phyloP scores from a whole-genome alignment of 176 grass and related monocot genomes.

The Raddia distichophylla region DNA sequence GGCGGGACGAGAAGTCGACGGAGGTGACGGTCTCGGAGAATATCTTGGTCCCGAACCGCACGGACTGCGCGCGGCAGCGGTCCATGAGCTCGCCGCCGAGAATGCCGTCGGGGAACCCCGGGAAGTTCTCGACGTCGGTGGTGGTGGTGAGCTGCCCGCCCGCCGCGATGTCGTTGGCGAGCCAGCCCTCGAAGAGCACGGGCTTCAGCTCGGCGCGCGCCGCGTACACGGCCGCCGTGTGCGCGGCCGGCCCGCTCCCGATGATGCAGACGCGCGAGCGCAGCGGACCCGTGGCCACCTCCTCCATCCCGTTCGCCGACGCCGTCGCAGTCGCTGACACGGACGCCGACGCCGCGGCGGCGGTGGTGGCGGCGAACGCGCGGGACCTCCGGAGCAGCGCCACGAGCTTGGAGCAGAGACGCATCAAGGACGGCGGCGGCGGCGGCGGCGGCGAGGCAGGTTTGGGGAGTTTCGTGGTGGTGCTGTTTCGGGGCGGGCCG shows the following conservation, averaged over 20 bases:
- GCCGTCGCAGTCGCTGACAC: background rate
- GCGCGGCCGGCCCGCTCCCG: constrained; percentile 88
- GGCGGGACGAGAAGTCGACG: constrained; percentile 71
- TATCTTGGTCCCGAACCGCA: constrained; percentile 71
- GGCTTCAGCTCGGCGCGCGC: constrained; percentile 77
- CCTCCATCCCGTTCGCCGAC: constrained; percentile 60
- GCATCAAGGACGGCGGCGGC: constrained; percentile 35
- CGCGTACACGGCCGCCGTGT: constrained; percentile 90
- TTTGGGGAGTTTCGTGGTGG: background rate
- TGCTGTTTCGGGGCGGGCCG: background rate
- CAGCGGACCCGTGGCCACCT: constrained; percentile 49
- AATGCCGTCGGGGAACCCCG: constrained; percentile 83
- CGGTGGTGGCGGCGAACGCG: constrained; percentile 17
- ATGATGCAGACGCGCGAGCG: constrained; percentile 87
- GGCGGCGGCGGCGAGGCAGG: background rate
- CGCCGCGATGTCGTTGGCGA: constrained; percentile 95
- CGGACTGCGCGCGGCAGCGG: constrained; percentile 65
- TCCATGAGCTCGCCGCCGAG: constrained; percentile 88
- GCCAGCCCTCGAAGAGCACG: constrained; percentile 87
- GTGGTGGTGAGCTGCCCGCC: constrained; percentile 97
- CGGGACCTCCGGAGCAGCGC: constrained; percentile 69
- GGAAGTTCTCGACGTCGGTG: constrained; percentile 98
- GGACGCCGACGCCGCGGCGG: constrained; percentile 33
- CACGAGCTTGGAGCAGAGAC: constrained; percentile 64
- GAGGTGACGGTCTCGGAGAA: constrained; percentile 79